Conservation (phyloP, 441 rosid species). For the Theobroma grandiflorum region DNA sequence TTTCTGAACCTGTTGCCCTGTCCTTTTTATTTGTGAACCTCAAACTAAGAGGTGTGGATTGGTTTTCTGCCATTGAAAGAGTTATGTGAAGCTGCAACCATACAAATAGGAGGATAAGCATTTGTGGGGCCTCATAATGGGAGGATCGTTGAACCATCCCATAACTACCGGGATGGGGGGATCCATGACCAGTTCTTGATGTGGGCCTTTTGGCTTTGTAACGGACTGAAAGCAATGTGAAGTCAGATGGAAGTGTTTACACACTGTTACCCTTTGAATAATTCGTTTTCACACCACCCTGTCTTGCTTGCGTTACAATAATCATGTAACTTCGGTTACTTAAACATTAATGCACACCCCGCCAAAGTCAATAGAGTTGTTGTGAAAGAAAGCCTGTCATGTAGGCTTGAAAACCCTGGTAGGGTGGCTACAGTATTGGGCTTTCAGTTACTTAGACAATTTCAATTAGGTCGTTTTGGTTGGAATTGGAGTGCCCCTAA, state of each 20-base stretch:
- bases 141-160: constrained; percentile 28
- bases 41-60: background rate
- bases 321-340: background rate
- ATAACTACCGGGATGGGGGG: background rate
- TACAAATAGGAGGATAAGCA: background rate
- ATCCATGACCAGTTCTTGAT: constrained; percentile 13
- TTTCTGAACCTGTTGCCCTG: background rate
- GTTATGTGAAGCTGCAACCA: background rate
- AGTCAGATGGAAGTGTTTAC: background rate
- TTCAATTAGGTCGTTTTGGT: background rate
- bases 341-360: background rate
- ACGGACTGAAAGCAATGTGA: background rate
- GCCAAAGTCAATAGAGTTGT: background rate
- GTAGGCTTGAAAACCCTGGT: background rate
- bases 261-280: background rate
- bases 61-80: background rate
- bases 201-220: constrained; percentile 9
- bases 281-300: background rate
- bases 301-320: background rate
- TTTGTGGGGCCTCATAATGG: background rate
- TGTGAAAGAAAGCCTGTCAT: background rate
- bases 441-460: background rate
- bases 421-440: background rate
- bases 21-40: background rate
- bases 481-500: background rate